Conservation (phyloP, 768 basidiomycete genomes). For the Cyathus striatus region DNA sequence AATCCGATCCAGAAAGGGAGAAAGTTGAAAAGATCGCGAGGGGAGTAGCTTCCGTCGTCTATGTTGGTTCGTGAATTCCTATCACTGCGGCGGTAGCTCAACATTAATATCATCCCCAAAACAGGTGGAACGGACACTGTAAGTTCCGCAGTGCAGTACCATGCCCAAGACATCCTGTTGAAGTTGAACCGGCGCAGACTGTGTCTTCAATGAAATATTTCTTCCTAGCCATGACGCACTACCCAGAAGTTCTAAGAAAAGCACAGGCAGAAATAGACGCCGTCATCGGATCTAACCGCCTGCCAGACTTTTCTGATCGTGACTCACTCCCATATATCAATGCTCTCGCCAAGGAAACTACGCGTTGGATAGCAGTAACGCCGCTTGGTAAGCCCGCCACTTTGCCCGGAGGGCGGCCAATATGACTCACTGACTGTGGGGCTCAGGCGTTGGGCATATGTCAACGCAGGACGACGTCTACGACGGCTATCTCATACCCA, state of each 20-base stretch:
- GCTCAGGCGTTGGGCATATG: conserved; percentile 21
- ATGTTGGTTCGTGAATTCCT: too few relatives aligned
- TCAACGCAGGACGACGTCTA: conserved; percentile 31
- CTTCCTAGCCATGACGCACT: conserved; percentile 31
- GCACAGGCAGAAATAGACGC: conserved; percentile 38
- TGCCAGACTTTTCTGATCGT: conserved; percentile 30
- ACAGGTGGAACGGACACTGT: neutral
- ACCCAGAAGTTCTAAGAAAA: conserved; percentile 29
- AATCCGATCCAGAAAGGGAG: conserved; percentile 5
- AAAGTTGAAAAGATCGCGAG: conserved; percentile 15
- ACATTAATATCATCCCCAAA: too few relatives aligned
- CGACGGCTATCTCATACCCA: conserved; percentile 29
- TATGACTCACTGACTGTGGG: neutral
- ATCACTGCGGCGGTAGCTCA: too few relatives aligned
- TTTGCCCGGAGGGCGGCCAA: neutral
- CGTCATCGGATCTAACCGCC: conserved; percentile 25
- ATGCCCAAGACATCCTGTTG: neutral
- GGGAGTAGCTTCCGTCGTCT: conserved; percentile 14
- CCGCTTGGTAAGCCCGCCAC: conserved; percentile 9
- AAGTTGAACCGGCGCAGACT: conserved; percentile 18
- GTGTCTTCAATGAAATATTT: conserved; percentile 23
- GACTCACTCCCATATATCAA: conserved; percentile 29
- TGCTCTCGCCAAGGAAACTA: conserved; percentile 24
- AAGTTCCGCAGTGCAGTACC: neutral
- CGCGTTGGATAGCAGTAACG: conserved; percentile 13